Conservation (phyloP, 169 alveolate genomes). For the Cyclospora cayetanensis region DNA sequence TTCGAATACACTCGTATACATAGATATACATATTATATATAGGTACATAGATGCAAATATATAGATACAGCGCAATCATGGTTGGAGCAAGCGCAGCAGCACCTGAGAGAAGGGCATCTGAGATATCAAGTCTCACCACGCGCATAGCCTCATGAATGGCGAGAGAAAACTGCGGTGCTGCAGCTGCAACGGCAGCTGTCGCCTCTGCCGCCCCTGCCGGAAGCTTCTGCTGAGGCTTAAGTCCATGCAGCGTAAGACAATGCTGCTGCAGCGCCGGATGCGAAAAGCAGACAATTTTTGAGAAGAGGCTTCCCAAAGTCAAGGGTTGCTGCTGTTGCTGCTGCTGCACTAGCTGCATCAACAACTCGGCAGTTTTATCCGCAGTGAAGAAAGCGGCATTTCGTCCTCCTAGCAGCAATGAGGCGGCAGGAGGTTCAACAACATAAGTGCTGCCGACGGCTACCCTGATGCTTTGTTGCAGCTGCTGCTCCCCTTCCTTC, state of each 20-base stretch:
- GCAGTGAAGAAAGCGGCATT: background rate
- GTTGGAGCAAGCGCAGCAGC: slow-evolving; percentile 15
- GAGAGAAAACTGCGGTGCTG: background rate
- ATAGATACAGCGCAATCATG: too few species aligned
- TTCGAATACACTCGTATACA: too few species aligned
- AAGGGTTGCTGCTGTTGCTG: background rate
- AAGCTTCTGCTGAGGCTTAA: background rate
- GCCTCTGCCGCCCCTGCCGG: background rate
- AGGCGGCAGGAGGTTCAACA: background rate
- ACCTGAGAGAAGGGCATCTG: background rate
- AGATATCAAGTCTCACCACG: background rate
- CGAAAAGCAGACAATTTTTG: background rate
- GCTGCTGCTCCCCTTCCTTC: slow-evolving; percentile 3
- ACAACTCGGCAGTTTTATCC: background rate
- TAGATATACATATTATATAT: too few species aligned
- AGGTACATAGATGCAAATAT: too few species aligned
- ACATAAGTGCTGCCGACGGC: slow-evolving; percentile 21
- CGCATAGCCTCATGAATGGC: background rate
- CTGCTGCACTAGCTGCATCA: background rate
- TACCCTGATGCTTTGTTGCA: background rate
- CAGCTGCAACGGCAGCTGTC: background rate
- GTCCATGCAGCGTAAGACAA: background rate
- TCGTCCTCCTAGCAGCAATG: slow-evolving; percentile 7
- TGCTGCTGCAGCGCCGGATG: slow-evolving; percentile 29
- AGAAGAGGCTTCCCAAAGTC: background rate